phyloP scores from a whole-genome alignment of 1,139 yeast genomes.

The Saccharomyces pastorianus region DNA sequence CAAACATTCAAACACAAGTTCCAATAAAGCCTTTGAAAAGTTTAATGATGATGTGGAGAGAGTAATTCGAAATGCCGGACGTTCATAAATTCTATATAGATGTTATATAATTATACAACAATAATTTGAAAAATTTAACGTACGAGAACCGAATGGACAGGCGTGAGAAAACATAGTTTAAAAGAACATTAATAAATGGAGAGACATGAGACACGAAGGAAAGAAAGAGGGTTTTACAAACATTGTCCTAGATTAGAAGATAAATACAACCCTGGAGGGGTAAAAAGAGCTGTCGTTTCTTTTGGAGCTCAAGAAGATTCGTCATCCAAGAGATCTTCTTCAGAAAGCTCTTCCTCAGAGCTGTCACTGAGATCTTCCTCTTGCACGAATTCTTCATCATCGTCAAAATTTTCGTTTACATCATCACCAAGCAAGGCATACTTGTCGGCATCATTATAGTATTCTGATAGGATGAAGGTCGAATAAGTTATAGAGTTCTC shows the following conservation, averaged over 20 bases:
- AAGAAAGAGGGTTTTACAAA: neutral
- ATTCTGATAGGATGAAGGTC: constrained; percentile 11
- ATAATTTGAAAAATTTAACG: neutral
- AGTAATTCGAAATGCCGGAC: constrained; percentile 13
- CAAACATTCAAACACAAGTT: constrained; percentile 4
- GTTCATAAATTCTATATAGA: neutral
- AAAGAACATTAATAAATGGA: neutral
- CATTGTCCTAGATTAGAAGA: neutral
- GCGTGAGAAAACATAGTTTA: neutral
- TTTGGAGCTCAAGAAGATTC: neutral
- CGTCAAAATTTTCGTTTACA: constrained; percentile 2
- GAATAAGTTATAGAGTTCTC: constrained; percentile 9
- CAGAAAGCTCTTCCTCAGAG: neutral
- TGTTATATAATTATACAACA: neutral
- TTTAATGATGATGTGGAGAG: constrained; percentile 19
- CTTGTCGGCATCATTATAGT: constrained; percentile 16
- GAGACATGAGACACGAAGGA: neutral
- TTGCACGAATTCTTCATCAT: constrained; percentile 11
- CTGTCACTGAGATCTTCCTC: constrained; percentile 5
- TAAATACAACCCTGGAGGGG: neutral
- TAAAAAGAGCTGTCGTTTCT: neutral
- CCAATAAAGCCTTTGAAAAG: constrained; percentile 15
- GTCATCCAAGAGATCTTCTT: neutral
- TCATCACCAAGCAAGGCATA: constrained; percentile 4
- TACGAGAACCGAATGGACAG: neutral